Conservation (phyloP, 2,329 filamentous ascomycete species). For the Hypoxylon sp. region DNA sequence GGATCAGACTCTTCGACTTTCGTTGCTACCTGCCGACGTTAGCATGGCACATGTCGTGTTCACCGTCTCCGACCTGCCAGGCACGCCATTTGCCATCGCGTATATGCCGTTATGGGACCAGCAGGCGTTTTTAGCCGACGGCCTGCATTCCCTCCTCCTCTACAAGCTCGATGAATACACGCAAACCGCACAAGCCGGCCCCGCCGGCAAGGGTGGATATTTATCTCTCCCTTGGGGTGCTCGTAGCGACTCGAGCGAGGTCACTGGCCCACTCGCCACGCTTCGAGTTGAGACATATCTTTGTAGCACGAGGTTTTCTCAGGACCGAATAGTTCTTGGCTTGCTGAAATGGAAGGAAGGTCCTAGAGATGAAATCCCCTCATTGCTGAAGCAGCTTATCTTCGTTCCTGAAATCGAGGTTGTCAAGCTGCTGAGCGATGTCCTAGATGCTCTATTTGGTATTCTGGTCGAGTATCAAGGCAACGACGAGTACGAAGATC, state of each 20-base stretch:
- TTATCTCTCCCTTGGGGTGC: conserved; percentile 85
- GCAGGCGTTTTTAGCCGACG: conserved; percentile 90
- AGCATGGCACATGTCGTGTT: conserved; percentile 88
- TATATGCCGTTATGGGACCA: conserved; percentile 96
- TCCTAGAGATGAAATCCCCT: conserved; percentile 77
- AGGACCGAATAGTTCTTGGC: conserved; percentile 88
- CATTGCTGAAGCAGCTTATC: conserved; percentile 83
- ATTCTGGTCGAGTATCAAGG: conserved; percentile 93
- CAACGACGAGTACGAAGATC: conserved; percentile 91
- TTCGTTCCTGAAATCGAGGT: conserved; percentile 98
- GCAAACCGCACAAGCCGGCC: conserved; percentile 73
- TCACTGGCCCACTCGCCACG: conserved; percentile 85
- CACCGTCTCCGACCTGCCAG: conserved; percentile 88
- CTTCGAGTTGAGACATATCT: conserved; percentile 86
- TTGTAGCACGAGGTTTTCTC: conserved; percentile 94
- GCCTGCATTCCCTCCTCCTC: conserved; percentile 82
- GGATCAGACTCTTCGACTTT: conserved; percentile 89
- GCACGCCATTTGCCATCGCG: conserved; percentile 89
- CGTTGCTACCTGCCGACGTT: conserved; percentile 84
- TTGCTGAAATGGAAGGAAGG: conserved; percentile 89
- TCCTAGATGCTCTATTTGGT: conserved; percentile 91
- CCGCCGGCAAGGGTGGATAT: conserved; percentile 85
- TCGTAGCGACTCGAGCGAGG: conserved; percentile 77
- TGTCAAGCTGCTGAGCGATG: conserved; percentile 90
- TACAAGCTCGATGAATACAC: conserved; percentile 96